These are phyloP conservation scores for Gossypium laxum DNA, from an alignment of 441 rosid species.

Conservation along the genomic window DNA sequence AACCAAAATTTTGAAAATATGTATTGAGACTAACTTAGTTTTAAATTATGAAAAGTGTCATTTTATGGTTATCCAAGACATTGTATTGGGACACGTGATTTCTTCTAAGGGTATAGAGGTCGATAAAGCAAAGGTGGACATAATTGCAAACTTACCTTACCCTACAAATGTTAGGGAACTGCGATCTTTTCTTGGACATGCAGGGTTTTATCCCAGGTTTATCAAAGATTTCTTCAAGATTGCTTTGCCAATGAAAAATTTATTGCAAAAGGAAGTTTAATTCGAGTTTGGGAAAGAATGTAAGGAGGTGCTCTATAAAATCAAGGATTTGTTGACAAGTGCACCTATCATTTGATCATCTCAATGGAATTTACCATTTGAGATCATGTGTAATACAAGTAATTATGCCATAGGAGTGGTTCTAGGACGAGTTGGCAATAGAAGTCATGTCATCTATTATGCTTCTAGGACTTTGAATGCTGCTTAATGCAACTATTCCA, in stretches of 20 bases:
- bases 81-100: too few species aligned
- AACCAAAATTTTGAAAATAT: not conserved
- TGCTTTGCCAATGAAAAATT: not conserved
- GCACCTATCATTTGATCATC: not conserved
- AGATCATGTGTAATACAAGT: not conserved
- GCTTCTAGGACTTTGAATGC: not conserved
- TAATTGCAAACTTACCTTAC: too few species aligned
- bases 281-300: not conserved
- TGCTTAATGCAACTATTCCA: too few species aligned
- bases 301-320: not conserved
- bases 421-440: not conserved
- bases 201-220: too few species aligned
- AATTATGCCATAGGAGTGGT: not conserved
- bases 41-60: not conserved
- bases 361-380: not conserved
- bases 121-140: not conserved
- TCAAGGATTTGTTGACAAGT: not conserved
- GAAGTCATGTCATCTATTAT: not conserved
- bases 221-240: too few species aligned
- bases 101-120: not conserved
- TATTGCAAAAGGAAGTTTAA: not conserved
- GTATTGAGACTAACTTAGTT: not conserved
- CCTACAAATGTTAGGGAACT: too few species aligned
- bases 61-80: not conserved
- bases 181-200: too few species aligned